A percentile compares a stretch with the other conserved stretches of the same genome.
phyloP scores from a whole-genome alignment of 805 yeast genomes.

The Zygoascus bituminiphila region DNA sequence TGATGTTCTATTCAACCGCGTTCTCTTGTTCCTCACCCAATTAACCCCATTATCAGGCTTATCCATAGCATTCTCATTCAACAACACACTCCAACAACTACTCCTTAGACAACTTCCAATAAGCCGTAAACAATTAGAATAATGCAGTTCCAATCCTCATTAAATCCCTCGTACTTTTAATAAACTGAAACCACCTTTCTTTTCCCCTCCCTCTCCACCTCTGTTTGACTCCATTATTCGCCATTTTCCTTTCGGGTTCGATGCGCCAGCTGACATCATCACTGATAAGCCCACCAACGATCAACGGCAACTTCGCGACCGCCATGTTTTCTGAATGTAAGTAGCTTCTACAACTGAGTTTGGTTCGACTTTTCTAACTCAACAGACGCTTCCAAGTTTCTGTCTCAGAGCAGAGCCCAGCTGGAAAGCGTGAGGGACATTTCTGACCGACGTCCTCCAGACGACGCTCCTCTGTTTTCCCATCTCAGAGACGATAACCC shows the following conservation, averaged over 20 bases:
- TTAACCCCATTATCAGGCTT: too few relatives aligned
- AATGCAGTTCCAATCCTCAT: too few relatives aligned
- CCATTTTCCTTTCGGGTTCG: too few relatives aligned
- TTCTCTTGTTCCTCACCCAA: too few relatives aligned
- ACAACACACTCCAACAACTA: too few relatives aligned
- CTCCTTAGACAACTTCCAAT: too few relatives aligned
- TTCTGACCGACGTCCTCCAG: too few relatives aligned
- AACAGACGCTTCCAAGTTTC: slow-evolving; percentile 30
- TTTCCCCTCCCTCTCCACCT: background rate
- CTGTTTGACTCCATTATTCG: background rate
- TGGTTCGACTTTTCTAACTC: slow-evolving; percentile 1
- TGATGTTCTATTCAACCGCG: too few relatives aligned
- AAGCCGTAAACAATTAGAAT: too few relatives aligned
- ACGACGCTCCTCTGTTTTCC: slow-evolving; percentile 25
- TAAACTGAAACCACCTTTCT: too few relatives aligned
- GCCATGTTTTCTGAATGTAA: slow-evolving; percentile 23
- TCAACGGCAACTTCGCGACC: background rate
- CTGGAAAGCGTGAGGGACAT: slow-evolving; percentile 20
- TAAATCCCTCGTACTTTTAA: too few relatives aligned
- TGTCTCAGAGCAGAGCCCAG: slow-evolving; percentile 28
- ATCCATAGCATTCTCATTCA: too few relatives aligned
- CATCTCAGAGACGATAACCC: slow-evolving; percentile 20
- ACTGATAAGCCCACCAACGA: background rate
- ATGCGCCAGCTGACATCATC: background rate
- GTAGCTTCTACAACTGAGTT: slow-evolving; percentile 2